phyloP scores from a whole-genome alignment of 805 yeast species.

The Lachancea nothofagi region DNA sequence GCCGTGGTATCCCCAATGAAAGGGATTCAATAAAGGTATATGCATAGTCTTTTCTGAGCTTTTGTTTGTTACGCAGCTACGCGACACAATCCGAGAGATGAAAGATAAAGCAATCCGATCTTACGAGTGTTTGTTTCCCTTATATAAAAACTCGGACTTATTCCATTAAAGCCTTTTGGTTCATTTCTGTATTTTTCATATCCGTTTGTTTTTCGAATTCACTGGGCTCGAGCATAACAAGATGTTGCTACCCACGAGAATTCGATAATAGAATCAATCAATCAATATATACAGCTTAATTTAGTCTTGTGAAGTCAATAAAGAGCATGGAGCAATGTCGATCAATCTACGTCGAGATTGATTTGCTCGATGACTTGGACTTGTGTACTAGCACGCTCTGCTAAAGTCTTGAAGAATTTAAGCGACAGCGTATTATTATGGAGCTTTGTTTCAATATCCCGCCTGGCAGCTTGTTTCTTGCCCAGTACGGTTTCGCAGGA shows the following conservation, averaged over 20 bases:
- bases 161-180: too few species aligned
- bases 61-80: too few species aligned
- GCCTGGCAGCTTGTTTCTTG: slow-evolving; percentile 22
- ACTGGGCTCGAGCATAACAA: too few species aligned
- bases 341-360: slow-evolving; percentile 30
- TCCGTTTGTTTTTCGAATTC: too few species aligned
- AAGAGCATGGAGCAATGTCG: background rate
- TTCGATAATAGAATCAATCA: background rate
- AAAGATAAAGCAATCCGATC: too few species aligned
- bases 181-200: too few species aligned
- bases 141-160: background rate
- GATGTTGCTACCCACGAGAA: too few species aligned
- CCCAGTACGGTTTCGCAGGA: slow-evolving; percentile 28
- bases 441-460: slow-evolving; percentile 23
- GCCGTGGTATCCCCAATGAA: slow-evolving; percentile 34
- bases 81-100: too few species aligned
- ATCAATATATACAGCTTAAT: slow-evolving; percentile 1
- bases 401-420: slow-evolving; percentile 23
- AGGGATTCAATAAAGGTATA: slow-evolving; percentile 21
- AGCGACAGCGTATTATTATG: slow-evolving; percentile 24
- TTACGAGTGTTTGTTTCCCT: too few species aligned
- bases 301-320: background rate
- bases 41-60: too few species aligned
- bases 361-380: slow-evolving; percentile 20
- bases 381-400: slow-evolving; percentile 22